These are phyloP conservation scores for Talaromyces marneffei DNA, from an alignment of 2,329 filamentous ascomycete species.

Conservation along the genomic window DNA sequence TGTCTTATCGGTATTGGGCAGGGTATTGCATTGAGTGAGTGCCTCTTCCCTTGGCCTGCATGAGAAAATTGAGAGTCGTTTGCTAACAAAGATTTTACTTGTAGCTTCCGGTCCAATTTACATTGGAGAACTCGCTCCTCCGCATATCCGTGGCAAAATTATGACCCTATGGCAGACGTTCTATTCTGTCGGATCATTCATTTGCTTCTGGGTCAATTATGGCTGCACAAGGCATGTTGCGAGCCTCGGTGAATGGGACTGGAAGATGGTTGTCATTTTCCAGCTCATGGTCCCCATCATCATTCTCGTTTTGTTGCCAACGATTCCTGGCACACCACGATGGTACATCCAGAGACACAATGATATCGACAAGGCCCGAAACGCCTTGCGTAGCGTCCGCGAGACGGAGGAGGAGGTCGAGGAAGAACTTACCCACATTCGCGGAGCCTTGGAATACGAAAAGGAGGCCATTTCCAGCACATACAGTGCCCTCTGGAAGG, in stretches of 20 bases:
- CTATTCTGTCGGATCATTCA: conserved; percentile 60
- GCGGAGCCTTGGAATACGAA: conserved; percentile 65
- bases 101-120: conserved; percentile 62
- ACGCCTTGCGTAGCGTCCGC: conserved; percentile 55
- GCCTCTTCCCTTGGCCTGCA: not conserved
- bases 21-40: conserved; percentile 58
- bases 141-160: conserved; percentile 60
- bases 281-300: conserved; percentile 62
- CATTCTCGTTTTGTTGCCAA: conserved; percentile 58
- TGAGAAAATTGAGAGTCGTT: not conserved
- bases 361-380: conserved; percentile 56
- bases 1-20: conserved; percentile 65
- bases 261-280: conserved; percentile 67
- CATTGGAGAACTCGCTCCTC: conserved; percentile 61
- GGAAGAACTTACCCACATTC: conserved; percentile 59
- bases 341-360: conserved; percentile 59
- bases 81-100: not conserved
- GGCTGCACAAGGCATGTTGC: conserved; percentile 52
- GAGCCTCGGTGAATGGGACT: conserved; percentile 63
- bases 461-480: conserved; percentile 60
- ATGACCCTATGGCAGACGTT: conserved; percentile 68
- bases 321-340: conserved; percentile 62
- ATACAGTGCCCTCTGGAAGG: conserved; percentile 64
- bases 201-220: conserved; percentile 62
- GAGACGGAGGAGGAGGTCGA: conserved; percentile 62